Evolutionary conservation across 371 early-diverging fungal species (phyloP), one percentile per base, ranked within the genome.

Genomic region (Globomyces sp.): DNA sequence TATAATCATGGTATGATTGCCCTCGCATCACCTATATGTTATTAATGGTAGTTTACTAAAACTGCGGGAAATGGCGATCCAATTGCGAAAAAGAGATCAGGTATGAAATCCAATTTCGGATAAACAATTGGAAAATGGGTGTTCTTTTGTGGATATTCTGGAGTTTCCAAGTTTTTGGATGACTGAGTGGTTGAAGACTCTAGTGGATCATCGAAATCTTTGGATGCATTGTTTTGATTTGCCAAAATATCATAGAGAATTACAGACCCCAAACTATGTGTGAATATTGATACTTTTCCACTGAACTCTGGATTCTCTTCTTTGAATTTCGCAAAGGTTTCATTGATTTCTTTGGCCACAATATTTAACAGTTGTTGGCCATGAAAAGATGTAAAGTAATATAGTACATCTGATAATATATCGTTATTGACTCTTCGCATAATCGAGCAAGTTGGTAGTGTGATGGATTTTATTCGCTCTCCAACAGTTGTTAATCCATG

Each of bases 401-500:
- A 87, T 9, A 89, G 68, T 2, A 86, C 85, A 64, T 89, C 89
- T 2, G 86, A 85, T 9, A 89, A 71, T 53, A 85, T 85, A 50
- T 89, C 87, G 58, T 89, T 89, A 72, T 84, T 83, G 65, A 87
- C 81, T 13, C 81, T 71, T 10, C 89, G 80, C 8, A 87, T 79
- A 2, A 86, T 78, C 4, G 87, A 82, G 57, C 85, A 85, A 2
- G 88, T 86, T 50, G 87, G 86, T 9, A 89, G 67, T 1, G 89
- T 87, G 66, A 89, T 86, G 40, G 79, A 71, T 53, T 71, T 57
- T 71, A 80, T 80, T 36, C 78, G 65, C 1, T 67, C 58, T 50
- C 65, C 64, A 41, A 70, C 71, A 24, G 71, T 69, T 6, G 67
- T 67, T 46, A 85, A 58, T 47, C 64, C 64, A 61, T 88, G 88